A percentile compares a stretch with the other conserved stretches of the same genome.
Evolutionary conservation across 805 yeast genomes (phyloP).

Genomic region (Monosporozyma aquatica): DNA sequence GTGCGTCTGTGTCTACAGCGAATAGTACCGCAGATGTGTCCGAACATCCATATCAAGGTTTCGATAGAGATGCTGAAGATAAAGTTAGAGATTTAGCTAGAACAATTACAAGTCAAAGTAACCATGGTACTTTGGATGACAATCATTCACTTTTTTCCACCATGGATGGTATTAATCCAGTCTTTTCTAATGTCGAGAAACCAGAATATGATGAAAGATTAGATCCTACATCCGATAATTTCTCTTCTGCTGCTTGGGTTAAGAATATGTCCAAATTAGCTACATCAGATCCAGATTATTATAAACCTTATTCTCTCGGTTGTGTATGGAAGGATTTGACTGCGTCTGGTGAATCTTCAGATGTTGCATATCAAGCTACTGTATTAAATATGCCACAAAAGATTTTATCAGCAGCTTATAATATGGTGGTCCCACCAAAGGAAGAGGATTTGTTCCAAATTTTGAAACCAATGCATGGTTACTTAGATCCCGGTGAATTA

Average conservation of each 20-base stretch:
- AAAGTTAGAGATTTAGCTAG: slow-evolving; percentile 36
- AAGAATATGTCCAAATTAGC: slow-evolving; percentile 49
- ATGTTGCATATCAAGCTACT: slow-evolving; percentile 58
- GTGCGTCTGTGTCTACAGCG: background rate
- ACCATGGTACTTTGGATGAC: background rate
- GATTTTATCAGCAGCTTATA: slow-evolving; percentile 40
- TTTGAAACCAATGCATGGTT: slow-evolving; percentile 58
- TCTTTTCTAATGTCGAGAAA: slow-evolving; percentile 14
- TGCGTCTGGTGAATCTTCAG: slow-evolving; percentile 58
- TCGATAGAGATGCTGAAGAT: slow-evolving; percentile 28
- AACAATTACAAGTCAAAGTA: slow-evolving; percentile 25
- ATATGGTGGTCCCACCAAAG: slow-evolving; percentile 17
- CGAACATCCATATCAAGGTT: slow-evolving; percentile 24
- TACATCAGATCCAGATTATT: slow-evolving; percentile 50
- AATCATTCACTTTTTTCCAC: slow-evolving; percentile 13
- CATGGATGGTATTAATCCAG: slow-evolving; percentile 21
- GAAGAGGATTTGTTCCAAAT: slow-evolving; percentile 36
- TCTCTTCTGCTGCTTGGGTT: slow-evolving; percentile 58
- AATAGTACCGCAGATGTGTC: background rate
- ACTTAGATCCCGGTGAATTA: slow-evolving; percentile 52
- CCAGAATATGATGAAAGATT: slow-evolving; percentile 33
- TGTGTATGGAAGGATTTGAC: slow-evolving; percentile 49
- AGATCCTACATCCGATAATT: slow-evolving; percentile 52
- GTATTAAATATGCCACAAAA: slow-evolving; percentile 42
- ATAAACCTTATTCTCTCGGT: slow-evolving; percentile 52